phyloP scores from a whole-genome alignment of 176 grass and related monocot genomes.

The Canna indica region DNA sequence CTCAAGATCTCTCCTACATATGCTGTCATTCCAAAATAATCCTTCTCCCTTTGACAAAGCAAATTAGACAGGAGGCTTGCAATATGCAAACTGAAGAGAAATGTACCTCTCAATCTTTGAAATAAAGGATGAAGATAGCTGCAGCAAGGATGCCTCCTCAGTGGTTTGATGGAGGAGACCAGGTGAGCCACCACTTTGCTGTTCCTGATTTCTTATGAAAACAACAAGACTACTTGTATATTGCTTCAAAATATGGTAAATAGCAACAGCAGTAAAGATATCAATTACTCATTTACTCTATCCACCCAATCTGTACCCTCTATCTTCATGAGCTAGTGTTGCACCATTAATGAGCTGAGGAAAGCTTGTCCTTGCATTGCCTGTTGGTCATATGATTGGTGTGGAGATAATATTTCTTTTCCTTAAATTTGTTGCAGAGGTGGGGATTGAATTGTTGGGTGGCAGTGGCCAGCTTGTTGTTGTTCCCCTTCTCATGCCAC shows the following conservation, averaged over 20 bases:
- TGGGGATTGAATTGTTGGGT: no score
- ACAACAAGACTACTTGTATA: background rate
- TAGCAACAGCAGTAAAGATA: no score
- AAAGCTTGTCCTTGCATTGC: background rate
- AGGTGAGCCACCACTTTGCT: background rate
- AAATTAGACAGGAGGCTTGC: no score
- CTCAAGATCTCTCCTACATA: no score
- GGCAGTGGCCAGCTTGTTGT: no score
- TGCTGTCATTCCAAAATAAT: no score
- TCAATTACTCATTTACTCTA: background rate
- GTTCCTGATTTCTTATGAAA: background rate
- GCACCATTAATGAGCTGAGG: background rate
- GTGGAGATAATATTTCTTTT: background rate
- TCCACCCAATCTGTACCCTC: background rate
- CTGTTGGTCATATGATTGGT: background rate
- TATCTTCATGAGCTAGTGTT: background rate
- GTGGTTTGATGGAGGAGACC: background rate
- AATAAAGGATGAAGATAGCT: background rate
- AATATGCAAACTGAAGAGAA: no score
- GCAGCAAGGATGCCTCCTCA: background rate
- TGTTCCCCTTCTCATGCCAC: no score
- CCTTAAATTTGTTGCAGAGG: background rate
- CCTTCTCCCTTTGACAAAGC: no score
- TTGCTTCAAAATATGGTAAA: background rate
- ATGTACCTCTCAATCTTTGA: background rate